Conservation (phyloP, 139 green algal species). For the Dunaliella sp. region DNA sequence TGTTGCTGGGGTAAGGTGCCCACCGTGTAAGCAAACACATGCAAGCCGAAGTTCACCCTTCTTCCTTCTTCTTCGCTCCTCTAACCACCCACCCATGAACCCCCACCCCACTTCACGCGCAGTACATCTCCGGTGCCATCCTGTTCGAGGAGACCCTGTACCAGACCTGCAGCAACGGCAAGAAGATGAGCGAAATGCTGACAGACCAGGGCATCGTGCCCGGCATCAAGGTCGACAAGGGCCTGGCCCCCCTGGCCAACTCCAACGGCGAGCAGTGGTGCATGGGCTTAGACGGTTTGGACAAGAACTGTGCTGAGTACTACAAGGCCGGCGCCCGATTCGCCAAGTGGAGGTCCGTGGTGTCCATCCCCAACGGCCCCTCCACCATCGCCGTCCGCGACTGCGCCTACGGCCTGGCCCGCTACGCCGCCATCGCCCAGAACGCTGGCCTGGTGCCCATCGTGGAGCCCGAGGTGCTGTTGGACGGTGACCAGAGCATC, state of each 20-base stretch:
- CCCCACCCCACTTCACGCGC: neutral
- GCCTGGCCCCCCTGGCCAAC: constrained; percentile 89
- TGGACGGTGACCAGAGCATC: constrained; percentile 85
- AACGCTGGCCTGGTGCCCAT: constrained; percentile 93
- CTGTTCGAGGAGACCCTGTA: constrained; percentile 99
- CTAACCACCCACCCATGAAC: too few relatives aligned
- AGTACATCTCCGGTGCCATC: constrained; percentile 92
- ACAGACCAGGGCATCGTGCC: constrained; percentile 80
- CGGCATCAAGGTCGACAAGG: constrained; percentile 97
- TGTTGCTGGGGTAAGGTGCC: neutral
- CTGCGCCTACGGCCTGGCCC: constrained; percentile 94
- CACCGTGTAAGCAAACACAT: neutral
- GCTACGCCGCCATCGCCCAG: constrained; percentile 96
- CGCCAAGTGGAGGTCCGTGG: constrained; percentile 93
- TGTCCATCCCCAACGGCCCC: constrained; percentile 86
- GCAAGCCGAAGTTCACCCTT: neutral
- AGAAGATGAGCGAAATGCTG: constrained; percentile 85
- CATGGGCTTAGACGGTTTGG: constrained; percentile 94
- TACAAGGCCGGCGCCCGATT: constrained; percentile 98
- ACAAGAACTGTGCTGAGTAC: constrained; percentile 89
- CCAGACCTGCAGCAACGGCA: constrained; percentile 81
- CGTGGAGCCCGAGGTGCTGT: constrained; percentile 98
- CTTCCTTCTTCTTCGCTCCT: neutral
- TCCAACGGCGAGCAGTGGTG: constrained; percentile 92
- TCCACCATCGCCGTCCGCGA: constrained; percentile 81